Evolutionary conservation across 768 basidiomycete species (phyloP), one percentile per base, ranked within the genome.

Genomic region (Lactarius vividus): DNA sequence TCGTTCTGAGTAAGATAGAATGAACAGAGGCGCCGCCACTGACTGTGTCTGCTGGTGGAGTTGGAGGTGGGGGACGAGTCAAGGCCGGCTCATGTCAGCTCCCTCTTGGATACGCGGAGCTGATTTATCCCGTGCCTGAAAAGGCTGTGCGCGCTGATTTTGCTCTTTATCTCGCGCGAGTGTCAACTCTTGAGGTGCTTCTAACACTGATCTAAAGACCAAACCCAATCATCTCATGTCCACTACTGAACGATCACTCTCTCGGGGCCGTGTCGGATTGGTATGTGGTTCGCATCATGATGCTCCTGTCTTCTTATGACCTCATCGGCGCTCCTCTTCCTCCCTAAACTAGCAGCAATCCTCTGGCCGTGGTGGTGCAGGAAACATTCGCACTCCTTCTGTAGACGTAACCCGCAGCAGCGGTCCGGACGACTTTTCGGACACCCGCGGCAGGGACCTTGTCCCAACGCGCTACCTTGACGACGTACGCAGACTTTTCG

Each of bases 311-410:
- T 37, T 16, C 33, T 37, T 6, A 57, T 57, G 23, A 57, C 57
- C 31, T 33, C 18, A 55, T 33, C 29, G 16, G 54, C 54, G 54
- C 31, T 55, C 31, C 53, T 54, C 53, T 13, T 52, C 49, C 29
- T 39, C 37, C 15, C n/a, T n/a, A n/a, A n/a, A n/a, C n/a, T n/a
- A n/a, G 11, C 62, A 85, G 83, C 75, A 78, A 40, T 87, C 86
- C 4, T 82, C 86, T 39, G 89, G 89, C 8, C 81, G 89, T 65
- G 89, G 89, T 6, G 89, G 89, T 10, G 26, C 79, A 5, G 89
- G 89, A 20, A 91, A 91, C 75, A 87, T 91, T 65, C 82, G 84
- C 65, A 77, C 71, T 28, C 63, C 82, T 10, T 63, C 66, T 35
- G 61, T 49, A 1, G 84, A 84, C 35, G 11, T 37, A 13, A 7